Conservation (phyloP, 495 filamentous ascomycete genomes). For the Sabuloglossum arenarium region DNA sequence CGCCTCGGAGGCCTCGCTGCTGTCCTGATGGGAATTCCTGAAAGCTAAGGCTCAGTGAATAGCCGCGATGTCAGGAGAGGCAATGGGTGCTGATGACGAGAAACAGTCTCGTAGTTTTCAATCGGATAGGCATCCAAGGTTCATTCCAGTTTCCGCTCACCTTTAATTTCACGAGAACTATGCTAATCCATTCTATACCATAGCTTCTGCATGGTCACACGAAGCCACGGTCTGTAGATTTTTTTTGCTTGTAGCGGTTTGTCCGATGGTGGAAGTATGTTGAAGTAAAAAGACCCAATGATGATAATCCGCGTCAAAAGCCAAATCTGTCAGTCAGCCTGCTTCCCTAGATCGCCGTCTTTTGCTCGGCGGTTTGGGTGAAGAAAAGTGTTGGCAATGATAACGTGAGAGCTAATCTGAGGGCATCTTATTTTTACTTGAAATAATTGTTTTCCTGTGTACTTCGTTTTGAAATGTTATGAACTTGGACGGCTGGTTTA, state of each 20-base stretch:
- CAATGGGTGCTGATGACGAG: neutral
- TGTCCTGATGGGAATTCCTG: neutral
- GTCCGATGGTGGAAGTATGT: neutral
- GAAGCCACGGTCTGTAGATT: neutral
- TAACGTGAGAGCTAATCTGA: slow-evolving; percentile 40
- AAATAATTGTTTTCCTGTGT: neutral
- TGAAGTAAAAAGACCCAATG: slow-evolving; percentile 18
- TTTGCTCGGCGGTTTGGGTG: slow-evolving; percentile 6
- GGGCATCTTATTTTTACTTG: slow-evolving; percentile 12
- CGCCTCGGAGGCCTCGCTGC: neutral
- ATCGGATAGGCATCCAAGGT: neutral
- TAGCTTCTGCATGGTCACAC: neutral
- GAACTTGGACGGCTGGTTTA: too few relatives aligned
- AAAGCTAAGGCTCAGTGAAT: neutral
- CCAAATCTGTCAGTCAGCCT: slow-evolving; percentile 33
- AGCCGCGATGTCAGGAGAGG: neutral
- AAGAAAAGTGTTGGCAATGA: slow-evolving; percentile 25
- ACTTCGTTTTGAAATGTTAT: neutral
- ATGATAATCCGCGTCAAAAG: slow-evolving; percentile 30
- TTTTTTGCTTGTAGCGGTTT: neutral
- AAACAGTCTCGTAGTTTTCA: neutral
- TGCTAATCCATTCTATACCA: neutral
- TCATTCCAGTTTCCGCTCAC: neutral
- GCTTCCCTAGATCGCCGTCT: slow-evolving; percentile 5
- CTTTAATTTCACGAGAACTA: neutral